Conservation (phyloP, 768 basidiomycete species). For the Hypholoma fasciculare region DNA sequence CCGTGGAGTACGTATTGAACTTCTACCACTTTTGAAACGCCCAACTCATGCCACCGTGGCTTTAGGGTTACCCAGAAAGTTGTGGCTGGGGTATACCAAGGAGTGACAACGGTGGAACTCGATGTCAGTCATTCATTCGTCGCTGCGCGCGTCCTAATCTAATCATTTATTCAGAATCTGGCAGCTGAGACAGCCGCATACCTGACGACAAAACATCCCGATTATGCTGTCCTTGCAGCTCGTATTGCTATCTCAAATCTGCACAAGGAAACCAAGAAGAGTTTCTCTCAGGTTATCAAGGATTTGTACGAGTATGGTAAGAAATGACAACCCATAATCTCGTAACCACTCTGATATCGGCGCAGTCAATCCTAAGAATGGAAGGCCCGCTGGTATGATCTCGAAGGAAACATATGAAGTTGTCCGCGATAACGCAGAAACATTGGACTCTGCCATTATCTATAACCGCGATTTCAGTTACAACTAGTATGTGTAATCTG, state of each 20-base stretch:
- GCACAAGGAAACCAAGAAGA: conserved; percentile 99
- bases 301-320: conserved; percentile 88
- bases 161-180: conserved; percentile 65
- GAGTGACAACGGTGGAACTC: conserved; percentile 96
- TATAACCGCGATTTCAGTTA: conserved; percentile 98
- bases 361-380: conserved; percentile 92
- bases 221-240: conserved; percentile 97
- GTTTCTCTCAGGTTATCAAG: conserved; percentile 87
- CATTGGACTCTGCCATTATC: conserved; percentile 91
- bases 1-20: conserved; percentile 70
- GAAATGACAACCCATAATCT: conserved; percentile 15
- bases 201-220: conserved; percentile 95
- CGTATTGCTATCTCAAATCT: conserved; percentile 98
- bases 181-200: conserved; percentile 97
- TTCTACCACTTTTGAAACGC: conserved; percentile 2
- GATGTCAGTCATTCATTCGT: conserved; percentile 60
- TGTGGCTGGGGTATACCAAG: conserved; percentile 89
- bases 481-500: conserved; percentile 65
- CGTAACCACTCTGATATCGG: background rate
- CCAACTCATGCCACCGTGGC: background rate
- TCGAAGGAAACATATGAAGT: conserved; percentile 82
- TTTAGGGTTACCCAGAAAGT: conserved; percentile 88
- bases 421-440: conserved; percentile 78
- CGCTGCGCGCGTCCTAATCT: background rate
- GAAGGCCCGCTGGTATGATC: conserved; percentile 85